These are phyloP conservation scores for Hibiscus tridactylites DNA, from an alignment of 345 rosid species.

Conservation along the genomic window DNA sequence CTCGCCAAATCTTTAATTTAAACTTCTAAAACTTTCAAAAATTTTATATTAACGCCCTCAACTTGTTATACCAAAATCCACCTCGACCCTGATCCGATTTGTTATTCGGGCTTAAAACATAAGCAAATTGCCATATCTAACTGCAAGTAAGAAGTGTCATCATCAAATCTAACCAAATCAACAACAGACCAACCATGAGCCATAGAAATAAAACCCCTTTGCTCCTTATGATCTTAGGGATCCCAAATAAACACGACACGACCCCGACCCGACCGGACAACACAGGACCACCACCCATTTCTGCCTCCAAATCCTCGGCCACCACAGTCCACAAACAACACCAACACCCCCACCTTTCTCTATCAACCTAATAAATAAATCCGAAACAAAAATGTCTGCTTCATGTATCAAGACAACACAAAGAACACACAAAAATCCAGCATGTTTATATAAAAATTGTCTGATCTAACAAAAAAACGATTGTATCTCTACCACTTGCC, in stretches of 20 bases:
- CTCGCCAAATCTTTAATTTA: no score
- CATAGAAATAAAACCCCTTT: neutral
- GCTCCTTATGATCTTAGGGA: neutral
- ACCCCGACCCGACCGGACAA: neutral
- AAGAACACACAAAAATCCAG: neutral
- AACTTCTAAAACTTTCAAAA: no score
- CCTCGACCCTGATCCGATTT: no score
- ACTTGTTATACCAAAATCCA: no score
- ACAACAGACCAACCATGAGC: neutral
- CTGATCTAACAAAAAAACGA: neutral
- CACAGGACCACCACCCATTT: neutral
- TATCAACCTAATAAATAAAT: neutral
- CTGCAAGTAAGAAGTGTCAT: neutral
- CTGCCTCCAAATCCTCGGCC: neutral
- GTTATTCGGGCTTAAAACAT: no score
- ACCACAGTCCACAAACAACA: neutral
- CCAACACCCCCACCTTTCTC: neutral
- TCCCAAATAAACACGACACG: neutral
- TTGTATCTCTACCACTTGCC: neutral
- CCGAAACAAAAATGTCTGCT: constrained; percentile 9
- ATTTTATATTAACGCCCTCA: no score
- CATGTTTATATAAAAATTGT: neutral
- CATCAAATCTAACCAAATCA: neutral
- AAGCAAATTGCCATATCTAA: no score
- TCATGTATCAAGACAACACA: neutral